phyloP scores from a whole-genome alignment of 2,329 filamentous ascomycete genomes.

The Exophiala dermatitidis region DNA sequence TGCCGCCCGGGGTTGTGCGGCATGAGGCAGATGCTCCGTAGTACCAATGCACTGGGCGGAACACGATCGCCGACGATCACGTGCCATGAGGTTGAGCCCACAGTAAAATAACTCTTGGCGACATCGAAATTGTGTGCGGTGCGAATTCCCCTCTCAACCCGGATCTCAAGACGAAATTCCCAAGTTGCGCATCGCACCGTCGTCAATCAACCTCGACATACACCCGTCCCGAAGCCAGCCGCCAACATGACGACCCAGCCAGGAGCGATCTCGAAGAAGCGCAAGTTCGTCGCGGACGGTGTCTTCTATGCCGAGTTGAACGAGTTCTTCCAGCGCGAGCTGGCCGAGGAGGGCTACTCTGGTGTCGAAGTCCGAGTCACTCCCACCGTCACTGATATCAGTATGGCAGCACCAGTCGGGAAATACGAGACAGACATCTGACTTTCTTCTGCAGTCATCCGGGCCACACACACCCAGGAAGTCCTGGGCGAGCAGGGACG shows the following conservation, averaged over 20 bases:
- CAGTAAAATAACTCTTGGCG: slow-evolving; percentile 13
- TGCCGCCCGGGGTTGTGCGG: no score
- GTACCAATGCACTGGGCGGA: not conserved
- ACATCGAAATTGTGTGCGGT: slow-evolving; percentile 6
- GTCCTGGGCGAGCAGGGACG: slow-evolving; percentile 99
- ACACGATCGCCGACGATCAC: not conserved
- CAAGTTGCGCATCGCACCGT: slow-evolving; percentile 4
- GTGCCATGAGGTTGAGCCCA: not conserved
- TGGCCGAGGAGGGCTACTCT: slow-evolving; percentile 99
- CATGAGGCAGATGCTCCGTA: no score
- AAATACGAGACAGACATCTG: not conserved
- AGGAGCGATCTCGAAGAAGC: slow-evolving; percentile 47
- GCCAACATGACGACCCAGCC: slow-evolving; percentile 44
- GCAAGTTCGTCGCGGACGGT: slow-evolving; percentile 88
- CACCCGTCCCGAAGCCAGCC: not conserved
- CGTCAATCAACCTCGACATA: not conserved
- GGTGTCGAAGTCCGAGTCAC: slow-evolving; percentile 99
- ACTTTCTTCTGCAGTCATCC: slow-evolving; percentile 60
- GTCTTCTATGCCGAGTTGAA: slow-evolving; percentile 99
- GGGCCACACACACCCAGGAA: slow-evolving; percentile 99
- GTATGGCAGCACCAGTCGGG: slow-evolving; percentile 36
- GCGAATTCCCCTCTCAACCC: not conserved
- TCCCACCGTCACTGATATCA: slow-evolving; percentile 99
- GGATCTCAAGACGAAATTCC: not conserved
- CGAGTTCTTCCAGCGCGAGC: slow-evolving; percentile 99